These are phyloP conservation scores for Sesbania bispinosa DNA, from an alignment of 306 rosid species.

Conservation along the genomic window DNA sequence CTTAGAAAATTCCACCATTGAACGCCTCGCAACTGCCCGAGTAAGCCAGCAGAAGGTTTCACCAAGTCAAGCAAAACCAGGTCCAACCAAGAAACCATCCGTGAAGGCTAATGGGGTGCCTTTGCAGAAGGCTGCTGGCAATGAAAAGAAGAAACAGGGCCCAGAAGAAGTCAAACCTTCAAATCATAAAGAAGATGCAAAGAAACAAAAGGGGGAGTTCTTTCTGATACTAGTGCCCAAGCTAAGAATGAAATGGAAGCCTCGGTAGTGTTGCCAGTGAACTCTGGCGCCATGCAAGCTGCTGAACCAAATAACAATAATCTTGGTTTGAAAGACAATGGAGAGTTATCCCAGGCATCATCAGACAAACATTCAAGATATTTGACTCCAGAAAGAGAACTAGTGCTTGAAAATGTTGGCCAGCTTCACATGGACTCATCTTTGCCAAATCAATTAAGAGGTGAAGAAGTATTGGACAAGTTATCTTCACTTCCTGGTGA, in stretches of 20 bases:
- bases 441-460: conserved; percentile 23
- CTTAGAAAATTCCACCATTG: conserved; percentile 74
- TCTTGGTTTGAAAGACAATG: conserved; percentile 35
- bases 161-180: conserved; percentile 55
- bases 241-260: conserved; percentile 36
- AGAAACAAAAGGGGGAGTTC: conserved; percentile 40
- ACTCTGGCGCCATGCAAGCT: conserved; percentile 24
- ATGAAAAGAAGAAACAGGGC: conserved; percentile 53
- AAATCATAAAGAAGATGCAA: conserved; percentile 29
- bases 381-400: conserved; percentile 25
- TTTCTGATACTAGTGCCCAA: conserved; percentile 32
- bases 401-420: conserved; percentile 21
- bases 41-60: conserved; percentile 46
- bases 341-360: conserved; percentile 36
- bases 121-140: conserved; percentile 39
- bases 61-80: conserved; percentile 35
- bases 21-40: conserved; percentile 73
- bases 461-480: conserved; percentile 31
- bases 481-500: conserved; percentile 41
- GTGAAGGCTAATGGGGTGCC: conserved; percentile 41
- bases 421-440: conserved; percentile 18
- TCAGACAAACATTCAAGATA: conserved; percentile 33
- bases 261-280: conserved; percentile 33
- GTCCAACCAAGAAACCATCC: conserved; percentile 53
- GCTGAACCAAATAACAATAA: conserved; percentile 29